phyloP scores from a whole-genome alignment of 1,139 yeast species.

The Blastobotrys elegans region DNA sequence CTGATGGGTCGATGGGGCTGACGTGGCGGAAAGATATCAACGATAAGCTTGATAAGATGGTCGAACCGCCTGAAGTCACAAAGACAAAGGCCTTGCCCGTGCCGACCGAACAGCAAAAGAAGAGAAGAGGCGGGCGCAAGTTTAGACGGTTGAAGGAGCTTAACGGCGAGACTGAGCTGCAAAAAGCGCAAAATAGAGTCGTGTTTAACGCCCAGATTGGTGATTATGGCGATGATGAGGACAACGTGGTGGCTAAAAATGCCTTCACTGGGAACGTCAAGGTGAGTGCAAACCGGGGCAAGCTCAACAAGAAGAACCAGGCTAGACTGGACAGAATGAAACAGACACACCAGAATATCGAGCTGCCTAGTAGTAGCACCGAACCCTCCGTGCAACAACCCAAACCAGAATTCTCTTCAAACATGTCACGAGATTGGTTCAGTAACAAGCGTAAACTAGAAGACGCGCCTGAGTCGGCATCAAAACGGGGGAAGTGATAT shows the following conservation, averaged over 20 bases:
- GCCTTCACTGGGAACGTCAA: neutral
- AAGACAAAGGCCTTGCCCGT: constrained; percentile 74
- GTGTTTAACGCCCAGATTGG: constrained; percentile 74
- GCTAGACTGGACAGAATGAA: constrained; percentile 7
- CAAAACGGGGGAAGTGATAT: neutral
- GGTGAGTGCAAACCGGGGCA: constrained; percentile 4
- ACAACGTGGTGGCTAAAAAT: neutral
- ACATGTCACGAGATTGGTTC: neutral
- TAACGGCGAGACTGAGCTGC: constrained; percentile 72
- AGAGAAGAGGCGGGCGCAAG: constrained; percentile 82
- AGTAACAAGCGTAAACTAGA: constrained; percentile 2
- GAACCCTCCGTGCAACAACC: too few species aligned
- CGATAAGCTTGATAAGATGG: constrained; percentile 61
- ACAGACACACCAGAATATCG: constrained; percentile 1
- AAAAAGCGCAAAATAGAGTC: constrained; percentile 80
- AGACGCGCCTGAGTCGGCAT: neutral
- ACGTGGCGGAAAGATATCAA: constrained; percentile 57
- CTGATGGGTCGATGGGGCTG: constrained; percentile 54
- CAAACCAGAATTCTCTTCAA: neutral
- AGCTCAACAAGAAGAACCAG: constrained; percentile 6
- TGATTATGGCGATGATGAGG: constrained; percentile 46
- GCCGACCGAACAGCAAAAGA: constrained; percentile 73
- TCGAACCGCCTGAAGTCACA: constrained; percentile 70
- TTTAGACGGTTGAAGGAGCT: constrained; percentile 76
- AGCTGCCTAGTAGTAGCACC: neutral